Percentiles rank a stretch among this genome's conserved stretches.
These are phyloP conservation scores for Mucor plumbeus DNA, from an alignment of 371 early-diverging fungal species.

Conservation along the genomic window DNA sequence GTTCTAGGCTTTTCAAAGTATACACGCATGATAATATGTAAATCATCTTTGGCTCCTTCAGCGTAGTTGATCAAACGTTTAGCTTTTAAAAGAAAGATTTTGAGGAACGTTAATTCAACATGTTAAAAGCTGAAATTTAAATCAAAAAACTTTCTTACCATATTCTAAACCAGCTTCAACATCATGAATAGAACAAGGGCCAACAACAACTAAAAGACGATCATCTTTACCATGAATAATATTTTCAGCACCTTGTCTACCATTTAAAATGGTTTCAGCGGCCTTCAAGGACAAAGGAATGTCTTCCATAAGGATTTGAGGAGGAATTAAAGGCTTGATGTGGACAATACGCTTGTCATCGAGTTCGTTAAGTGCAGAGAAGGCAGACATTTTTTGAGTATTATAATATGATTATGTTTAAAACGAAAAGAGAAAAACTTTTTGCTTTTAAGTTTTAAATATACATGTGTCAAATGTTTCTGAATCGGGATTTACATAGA, in stretches of 20 bases:
- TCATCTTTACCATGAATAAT: constrained; percentile 81
- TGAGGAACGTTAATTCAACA: background rate
- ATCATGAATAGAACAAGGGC: constrained; percentile 94
- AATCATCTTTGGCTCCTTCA: background rate
- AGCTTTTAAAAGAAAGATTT: background rate
- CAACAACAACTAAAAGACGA: constrained; percentile 79
- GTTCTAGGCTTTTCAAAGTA: constrained; percentile 97
- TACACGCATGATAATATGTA: constrained; percentile 83
- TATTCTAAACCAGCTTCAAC: constrained; percentile 79
- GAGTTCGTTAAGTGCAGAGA: constrained; percentile 71
- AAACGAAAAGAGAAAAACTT: background rate
- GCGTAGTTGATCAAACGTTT: constrained; percentile 7
- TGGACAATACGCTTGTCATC: constrained; percentile 89
- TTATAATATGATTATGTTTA: no score
- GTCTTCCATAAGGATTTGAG: constrained; percentile 93
- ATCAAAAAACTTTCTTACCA: background rate
- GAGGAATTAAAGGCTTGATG: constrained; percentile 91
- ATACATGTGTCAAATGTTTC: constrained; percentile 1
- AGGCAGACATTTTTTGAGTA: background rate
- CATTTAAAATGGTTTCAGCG: constrained; percentile 51
- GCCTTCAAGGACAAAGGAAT: constrained; percentile 66
- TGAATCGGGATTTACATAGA: constrained; percentile 1
- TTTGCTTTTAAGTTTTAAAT: background rate
- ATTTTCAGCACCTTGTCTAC: constrained; percentile 61
- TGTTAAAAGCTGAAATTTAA: background rate